Base-by-base conservation (phyloP, 2,329 filamentous ascomycete species). In the Hypoxylon sp. region DNA sequence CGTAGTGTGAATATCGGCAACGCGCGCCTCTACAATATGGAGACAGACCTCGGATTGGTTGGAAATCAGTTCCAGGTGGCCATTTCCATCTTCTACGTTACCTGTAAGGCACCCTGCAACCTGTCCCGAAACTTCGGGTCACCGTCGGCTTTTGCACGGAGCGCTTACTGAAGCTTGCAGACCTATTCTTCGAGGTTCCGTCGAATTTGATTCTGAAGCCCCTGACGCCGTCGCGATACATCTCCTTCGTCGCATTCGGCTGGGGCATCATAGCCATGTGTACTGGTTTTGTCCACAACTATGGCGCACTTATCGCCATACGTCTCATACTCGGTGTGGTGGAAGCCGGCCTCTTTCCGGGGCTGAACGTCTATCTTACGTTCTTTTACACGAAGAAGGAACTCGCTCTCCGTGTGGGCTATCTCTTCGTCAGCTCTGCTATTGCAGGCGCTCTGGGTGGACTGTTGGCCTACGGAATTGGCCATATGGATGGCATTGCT, bases 381-480 rank as follows among this genome's bases (percentile, higher is more conserved):
- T 83, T 91, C 63, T 92, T 91, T 78, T 92, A 92, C 75, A 89
- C 85, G 42, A 89, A 88, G 68, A 80, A 82, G 23, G 89, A 92
- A 73, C 81, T 92, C 1, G 89, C 88, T 3, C 74, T 91, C 37
- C 84, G 90, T 2, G 86, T 91, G 2, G 88, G 87, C 1, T 91
- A 90, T 65, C 79, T 92, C 0, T 91, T 92, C 69, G 86, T 89
- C 47, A 84, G 81, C 38, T 83, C 89, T 1, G 89, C 90, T 1
- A 77, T 91, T 3, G 88, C 89, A 0, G 90, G 90, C 2, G 89
- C 88, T 1, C 82, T 86, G 20, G 89, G 90, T 4, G 90, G 90
- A 0, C 75, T 93, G 11, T 77, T 93, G 13, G 90, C 90, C 0
- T 92, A 88, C 60, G 88, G 82, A 1, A 90, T 92, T 59, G 88